Conservation (phyloP, 192 early-diverging fungal species). For the Entophlyctis luteolus region DNA sequence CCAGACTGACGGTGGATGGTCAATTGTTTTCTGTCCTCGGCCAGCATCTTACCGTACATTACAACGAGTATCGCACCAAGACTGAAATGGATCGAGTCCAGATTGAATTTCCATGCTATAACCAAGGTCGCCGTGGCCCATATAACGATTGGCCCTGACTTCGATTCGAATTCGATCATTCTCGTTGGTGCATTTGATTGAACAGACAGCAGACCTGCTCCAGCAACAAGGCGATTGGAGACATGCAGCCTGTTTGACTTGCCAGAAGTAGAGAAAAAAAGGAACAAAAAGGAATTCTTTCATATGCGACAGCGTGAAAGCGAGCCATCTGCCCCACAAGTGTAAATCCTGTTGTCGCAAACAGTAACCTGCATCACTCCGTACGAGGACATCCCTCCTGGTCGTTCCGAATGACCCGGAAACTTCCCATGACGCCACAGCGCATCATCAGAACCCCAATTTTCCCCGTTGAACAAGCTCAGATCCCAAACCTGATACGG, state of each 20-base stretch:
- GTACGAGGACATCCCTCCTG: slow-evolving; percentile 50
- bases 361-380: slow-evolving; percentile 63
- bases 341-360: slow-evolving; percentile 48
- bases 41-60: not conserved
- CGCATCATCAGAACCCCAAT: slow-evolving; percentile 50
- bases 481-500: slow-evolving; percentile 49
- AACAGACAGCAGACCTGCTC: too few relatives aligned
- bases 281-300: too few relatives aligned
- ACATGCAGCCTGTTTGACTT: too few relatives aligned
- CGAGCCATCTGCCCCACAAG: slow-evolving; percentile 61
- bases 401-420: slow-evolving; percentile 19
- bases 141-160: not conserved
- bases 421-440: slow-evolving; percentile 35
- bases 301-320: slow-evolving; percentile 22
- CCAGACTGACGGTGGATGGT: not conserved
- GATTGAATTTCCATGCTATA: not conserved
- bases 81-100: not conserved
- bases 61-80: not conserved
- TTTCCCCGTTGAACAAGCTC: slow-evolving; percentile 46
- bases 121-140: not conserved
- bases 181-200: too few relatives aligned
- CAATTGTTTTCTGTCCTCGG: not conserved
- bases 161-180: not conserved
- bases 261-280: too few relatives aligned
- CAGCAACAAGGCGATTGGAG: too few relatives aligned